Base-by-base conservation (phyloP, 805 yeast species). In the Candida bentonensis region DNA sequence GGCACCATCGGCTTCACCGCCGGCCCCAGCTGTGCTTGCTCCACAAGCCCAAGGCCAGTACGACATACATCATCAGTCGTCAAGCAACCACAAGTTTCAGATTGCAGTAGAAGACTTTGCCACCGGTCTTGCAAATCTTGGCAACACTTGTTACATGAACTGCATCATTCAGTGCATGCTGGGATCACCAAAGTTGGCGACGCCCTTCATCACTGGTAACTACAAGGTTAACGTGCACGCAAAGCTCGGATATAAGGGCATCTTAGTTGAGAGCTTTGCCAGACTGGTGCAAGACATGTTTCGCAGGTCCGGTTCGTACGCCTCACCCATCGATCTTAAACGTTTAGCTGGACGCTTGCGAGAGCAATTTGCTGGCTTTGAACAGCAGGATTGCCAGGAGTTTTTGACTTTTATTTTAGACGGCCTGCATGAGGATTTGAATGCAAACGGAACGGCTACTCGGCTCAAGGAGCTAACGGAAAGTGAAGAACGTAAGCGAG, bases 371-470 rank as follows among this genome's bases (percentile, higher is more conserved):
- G 73, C 79, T 0, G 94, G 85, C 2, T 80, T 78, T 52, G 77
- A 75, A 47, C 96, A 89, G 59, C 96, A 89, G 56, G 97, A 89
- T 58, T 83, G 95, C 1, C 96, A 88, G 58, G 97, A 89, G 58
- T 82, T 89, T 56, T 70, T 87, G 42, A 88, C 94, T 23, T 89
- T 83, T 69, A 61, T 89, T 25, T 66, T 89, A 22, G 96, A 89
- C 61, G 87, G 92, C 2, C 65, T 89, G 28, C 96, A 89, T 57
- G 96, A 89, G 60, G 97, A 89, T 62, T 67, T 89, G 50, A 88
- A 88, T 56, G 71, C 72, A 44, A 69, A 71, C 53, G 85, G 85
- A 3, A 66, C 67, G 46, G 67, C 64, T 21, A 73, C 70, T 39
- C 68, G 76, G 30, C 55, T 67, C 28, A 69, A 73, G 15, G 86